Conservation (phyloP, 2,329 filamentous ascomycete genomes). For the Moelleriella libera region DNA sequence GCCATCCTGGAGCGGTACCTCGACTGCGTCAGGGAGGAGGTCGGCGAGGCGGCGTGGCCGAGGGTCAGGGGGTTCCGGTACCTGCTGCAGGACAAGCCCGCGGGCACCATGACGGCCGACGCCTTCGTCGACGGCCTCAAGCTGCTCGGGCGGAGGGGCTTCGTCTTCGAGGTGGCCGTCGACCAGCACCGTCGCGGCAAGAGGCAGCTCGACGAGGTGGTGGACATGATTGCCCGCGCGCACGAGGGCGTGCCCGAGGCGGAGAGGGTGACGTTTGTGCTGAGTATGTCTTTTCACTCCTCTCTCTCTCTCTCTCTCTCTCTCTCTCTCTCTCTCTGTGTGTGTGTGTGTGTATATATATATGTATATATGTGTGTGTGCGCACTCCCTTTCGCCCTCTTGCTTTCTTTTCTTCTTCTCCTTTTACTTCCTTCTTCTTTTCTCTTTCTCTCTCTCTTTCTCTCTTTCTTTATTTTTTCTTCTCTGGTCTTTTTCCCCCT, state of each 20-base stretch:
- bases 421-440: no score
- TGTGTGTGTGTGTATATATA: background rate
- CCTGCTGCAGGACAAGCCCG: conserved; percentile 63
- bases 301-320: no score
- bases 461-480: no score
- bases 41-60: conserved; percentile 49
- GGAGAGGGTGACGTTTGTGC: conserved; percentile 49
- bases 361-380: no score
- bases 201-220: conserved; percentile 56
- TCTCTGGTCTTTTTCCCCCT: no score
- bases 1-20: conserved; percentile 52
- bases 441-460: no score
- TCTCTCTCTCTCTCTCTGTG: no score
- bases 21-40: conserved; percentile 38
- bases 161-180: conserved; percentile 71
- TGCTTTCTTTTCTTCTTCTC: no score
- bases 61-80: conserved; percentile 72
- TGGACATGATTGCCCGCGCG: conserved; percentile 54
- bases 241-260: conserved; percentile 45
- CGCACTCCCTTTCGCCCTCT: no score
- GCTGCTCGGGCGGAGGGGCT: conserved; percentile 47
- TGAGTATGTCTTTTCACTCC: no score
- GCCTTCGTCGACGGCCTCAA: conserved; percentile 52
- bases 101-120: conserved; percentile 47
- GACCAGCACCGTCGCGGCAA: conserved; percentile 67